Evolutionary conservation across 202 grass and related monocot species (phyloP).

Genomic region (Hordeum pubiflorum): DNA sequence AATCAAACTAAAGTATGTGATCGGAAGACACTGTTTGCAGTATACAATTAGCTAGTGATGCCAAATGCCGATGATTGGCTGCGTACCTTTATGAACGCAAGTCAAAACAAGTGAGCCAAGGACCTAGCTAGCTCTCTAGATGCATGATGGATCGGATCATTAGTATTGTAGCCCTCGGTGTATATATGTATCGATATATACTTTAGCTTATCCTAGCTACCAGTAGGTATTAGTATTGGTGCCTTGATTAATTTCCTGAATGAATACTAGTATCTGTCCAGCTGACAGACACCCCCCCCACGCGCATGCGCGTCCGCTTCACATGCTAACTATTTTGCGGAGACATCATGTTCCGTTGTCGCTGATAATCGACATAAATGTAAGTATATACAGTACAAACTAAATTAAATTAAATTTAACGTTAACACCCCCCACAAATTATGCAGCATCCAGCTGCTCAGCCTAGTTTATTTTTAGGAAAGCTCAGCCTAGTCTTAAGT

Average conservation of each 20-base stretch:
- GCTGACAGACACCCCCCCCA: neutral
- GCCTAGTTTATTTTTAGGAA: neutral
- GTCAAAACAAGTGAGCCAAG: conserved; percentile 30
- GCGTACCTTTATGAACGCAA: neutral
- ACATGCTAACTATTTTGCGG: neutral
- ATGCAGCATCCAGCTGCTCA: neutral
- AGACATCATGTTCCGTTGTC: neutral
- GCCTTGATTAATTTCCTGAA: neutral
- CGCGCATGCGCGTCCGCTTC: neutral
- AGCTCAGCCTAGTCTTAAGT: neutral
- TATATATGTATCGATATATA: neutral
- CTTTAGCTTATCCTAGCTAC: neutral
- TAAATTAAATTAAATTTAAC: neutral
- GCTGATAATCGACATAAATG: neutral
- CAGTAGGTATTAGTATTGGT: neutral
- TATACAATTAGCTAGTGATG: neutral
- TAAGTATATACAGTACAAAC: neutral
- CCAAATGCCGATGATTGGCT: conserved; percentile 22
- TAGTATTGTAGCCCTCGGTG: neutral
- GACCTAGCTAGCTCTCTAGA: neutral
- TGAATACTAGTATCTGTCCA: neutral
- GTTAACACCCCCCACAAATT: neutral
- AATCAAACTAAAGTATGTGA: neutral
- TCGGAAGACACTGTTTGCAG: neutral
- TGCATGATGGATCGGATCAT: neutral